These are phyloP conservation scores for Grosmannia serpens DNA, from an alignment of 2,329 filamentous ascomycete genomes.

Conservation along the genomic window DNA sequence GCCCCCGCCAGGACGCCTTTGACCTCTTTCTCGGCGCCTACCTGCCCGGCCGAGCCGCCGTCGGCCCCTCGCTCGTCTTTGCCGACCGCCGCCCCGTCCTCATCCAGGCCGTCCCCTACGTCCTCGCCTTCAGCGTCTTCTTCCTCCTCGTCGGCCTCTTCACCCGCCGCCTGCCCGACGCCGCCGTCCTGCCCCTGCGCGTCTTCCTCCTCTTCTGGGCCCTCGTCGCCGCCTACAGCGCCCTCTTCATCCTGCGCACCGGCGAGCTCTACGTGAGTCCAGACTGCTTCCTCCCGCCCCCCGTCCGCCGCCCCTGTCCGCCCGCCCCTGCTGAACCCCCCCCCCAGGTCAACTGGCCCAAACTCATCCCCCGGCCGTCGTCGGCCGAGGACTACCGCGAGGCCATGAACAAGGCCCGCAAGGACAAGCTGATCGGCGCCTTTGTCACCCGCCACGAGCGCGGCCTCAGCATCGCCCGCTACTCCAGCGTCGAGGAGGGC, in stretches of 20 bases:
- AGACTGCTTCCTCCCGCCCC: not conserved
- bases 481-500: slow-evolving; percentile 84
- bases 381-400: slow-evolving; percentile 83
- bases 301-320: not conserved
- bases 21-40: slow-evolving; percentile 88
- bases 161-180: slow-evolving; percentile 58
- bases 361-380: slow-evolving; percentile 79
- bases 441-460: slow-evolving; percentile 67
- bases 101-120: slow-evolving; percentile 88
- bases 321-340: not conserved
- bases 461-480: slow-evolving; percentile 69
- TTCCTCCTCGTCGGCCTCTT: slow-evolving; percentile 66
- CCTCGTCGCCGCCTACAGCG: slow-evolving; percentile 55
- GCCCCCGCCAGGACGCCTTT: slow-evolving; percentile 87
- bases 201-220: slow-evolving; percentile 74
- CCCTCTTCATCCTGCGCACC: slow-evolving; percentile 68
- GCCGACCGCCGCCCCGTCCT: slow-evolving; percentile 74
- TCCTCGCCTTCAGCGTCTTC: slow-evolving; percentile 77
- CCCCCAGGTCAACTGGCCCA: slow-evolving; percentile 91
- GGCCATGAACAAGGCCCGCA: slow-evolving; percentile 68
- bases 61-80: slow-evolving; percentile 64
- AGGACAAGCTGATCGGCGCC: slow-evolving; percentile 69
- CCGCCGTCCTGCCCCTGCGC: slow-evolving; percentile 69
- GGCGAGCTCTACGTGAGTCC: slow-evolving; percentile 84
- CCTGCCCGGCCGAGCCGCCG: slow-evolving; percentile 58